Evolutionary conservation across 2,329 filamentous ascomycete genomes (phyloP).

Genomic region (Trichophyton simii): DNA sequence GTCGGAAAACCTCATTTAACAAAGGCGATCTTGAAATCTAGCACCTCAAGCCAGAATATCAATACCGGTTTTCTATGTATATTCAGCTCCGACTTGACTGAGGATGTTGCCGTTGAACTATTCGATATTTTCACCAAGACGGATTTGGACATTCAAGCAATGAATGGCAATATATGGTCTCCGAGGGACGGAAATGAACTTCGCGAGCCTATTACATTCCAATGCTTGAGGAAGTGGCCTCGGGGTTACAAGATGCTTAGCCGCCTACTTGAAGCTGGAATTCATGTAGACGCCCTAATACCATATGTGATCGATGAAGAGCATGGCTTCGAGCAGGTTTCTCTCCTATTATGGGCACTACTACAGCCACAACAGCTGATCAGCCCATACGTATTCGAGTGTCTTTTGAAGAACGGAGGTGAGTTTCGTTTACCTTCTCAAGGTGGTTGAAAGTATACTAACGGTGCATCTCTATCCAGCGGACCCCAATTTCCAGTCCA

Average conservation of each 20-base stretch:
- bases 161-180: conserved; percentile 26
- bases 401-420: conserved; percentile 41
- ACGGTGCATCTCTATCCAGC: conserved; percentile 23
- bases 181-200: conserved; percentile 33
- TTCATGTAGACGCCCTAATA: conserved; percentile 46
- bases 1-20: conserved; percentile 38
- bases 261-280: conserved; percentile 45
- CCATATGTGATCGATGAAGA: conserved; percentile 35
- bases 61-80: conserved; percentile 45
- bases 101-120: conserved; percentile 41
- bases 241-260: conserved; percentile 42
- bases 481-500: conserved; percentile 46
- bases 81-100: conserved; percentile 40
- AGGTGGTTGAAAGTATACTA: conserved; percentile 5
- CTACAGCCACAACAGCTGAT: conserved; percentile 51
- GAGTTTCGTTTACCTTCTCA: conserved; percentile 7
- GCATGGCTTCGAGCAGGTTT: conserved; percentile 43
- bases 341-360: conserved; percentile 49
- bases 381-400: conserved; percentile 45
- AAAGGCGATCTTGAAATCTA: conserved; percentile 5
- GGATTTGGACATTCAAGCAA: conserved; percentile 5
- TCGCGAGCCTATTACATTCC: conserved; percentile 40
- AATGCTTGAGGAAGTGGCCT: conserved; percentile 44
- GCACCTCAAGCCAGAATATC: conserved; percentile 31
- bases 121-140: conserved; percentile 37